A percentile compares a stretch with the other conserved stretches of the same genome.
Evolutionary conservation across 1,284 basidiomycete species (phyloP).

Genomic region (Cutaneotrichosporon sp.): DNA sequence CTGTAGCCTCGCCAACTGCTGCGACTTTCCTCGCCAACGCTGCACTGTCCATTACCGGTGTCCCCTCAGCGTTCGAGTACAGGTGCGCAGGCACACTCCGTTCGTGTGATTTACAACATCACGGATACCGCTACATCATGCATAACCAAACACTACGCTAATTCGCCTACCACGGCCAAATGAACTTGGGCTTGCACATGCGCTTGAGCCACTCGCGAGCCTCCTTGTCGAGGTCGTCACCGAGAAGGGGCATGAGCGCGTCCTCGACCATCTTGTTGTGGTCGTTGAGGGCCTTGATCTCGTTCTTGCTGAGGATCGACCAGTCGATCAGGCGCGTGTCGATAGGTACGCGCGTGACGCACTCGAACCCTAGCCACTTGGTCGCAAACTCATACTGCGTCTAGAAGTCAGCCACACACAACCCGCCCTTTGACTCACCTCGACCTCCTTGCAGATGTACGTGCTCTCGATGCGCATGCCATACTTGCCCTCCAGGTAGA

Average conservation of each 20-base stretch:
- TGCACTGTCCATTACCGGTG: too few species aligned
- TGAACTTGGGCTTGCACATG: conserved; percentile 40
- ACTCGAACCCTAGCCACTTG: conserved; percentile 80
- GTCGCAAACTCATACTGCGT: conserved; percentile 58
- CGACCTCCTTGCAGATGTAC: conserved; percentile 62
- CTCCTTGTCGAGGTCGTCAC: conserved; percentile 35
- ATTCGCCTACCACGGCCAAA: conserved; percentile 34
- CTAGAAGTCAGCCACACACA: background rate
- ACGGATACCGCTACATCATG: background rate
- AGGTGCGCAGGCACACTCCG: too few species aligned
- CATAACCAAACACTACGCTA: background rate
- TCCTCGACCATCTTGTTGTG: conserved; percentile 77
- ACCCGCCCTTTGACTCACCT: conserved; percentile 50
- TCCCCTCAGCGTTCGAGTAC: too few species aligned
- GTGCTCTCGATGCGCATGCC: conserved; percentile 88
- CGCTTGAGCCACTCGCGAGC: conserved; percentile 44
- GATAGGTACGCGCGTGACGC: conserved; percentile 86
- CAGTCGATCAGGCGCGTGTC: conserved; percentile 85
- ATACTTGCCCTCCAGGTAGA: conserved; percentile 70
- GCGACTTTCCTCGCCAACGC: too few species aligned
- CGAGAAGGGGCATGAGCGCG: conserved; percentile 63
- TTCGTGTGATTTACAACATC: too few species aligned
- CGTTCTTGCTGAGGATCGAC: conserved; percentile 72
- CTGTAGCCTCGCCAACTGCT: too few species aligned
- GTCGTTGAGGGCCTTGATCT: conserved; percentile 84